phyloP scores from a whole-genome alignment of 192 early-diverging fungal species.

The Funneliformis geosporum region DNA sequence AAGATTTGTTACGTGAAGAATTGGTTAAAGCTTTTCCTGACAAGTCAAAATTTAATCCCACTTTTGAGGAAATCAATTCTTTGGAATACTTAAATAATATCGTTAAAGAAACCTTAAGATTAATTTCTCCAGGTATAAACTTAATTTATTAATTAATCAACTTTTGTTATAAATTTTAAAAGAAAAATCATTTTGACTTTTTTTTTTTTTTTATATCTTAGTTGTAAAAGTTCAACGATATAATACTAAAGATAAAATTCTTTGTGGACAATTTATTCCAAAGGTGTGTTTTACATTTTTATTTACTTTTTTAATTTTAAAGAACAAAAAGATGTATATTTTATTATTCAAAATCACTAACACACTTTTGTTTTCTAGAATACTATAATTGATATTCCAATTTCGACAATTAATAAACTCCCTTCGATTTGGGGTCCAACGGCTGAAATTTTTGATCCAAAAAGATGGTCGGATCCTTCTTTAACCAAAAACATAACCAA shows the following conservation, averaged over 20 bases:
- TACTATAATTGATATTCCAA: too few species aligned
- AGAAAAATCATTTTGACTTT: not conserved
- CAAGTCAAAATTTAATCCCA: constrained; percentile 37
- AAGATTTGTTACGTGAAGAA: constrained; percentile 23
- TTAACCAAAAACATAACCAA: constrained; percentile 35
- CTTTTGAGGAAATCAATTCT: too few species aligned
- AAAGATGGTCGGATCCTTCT: constrained; percentile 51
- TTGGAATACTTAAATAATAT: constrained; percentile 47
- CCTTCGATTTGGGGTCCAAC: too few species aligned
- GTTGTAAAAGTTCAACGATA: constrained; percentile 50
- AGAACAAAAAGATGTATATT: too few species aligned
- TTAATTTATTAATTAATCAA: not conserved
- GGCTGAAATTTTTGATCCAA: constrained; percentile 49
- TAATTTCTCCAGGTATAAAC: constrained; percentile 45
- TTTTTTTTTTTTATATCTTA: too few species aligned
- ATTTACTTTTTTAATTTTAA: not conserved
- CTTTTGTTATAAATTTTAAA: too few species aligned
- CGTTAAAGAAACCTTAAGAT: constrained; percentile 51
- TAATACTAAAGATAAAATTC: constrained; percentile 36
- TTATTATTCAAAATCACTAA: too few species aligned
- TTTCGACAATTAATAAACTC: too few species aligned
- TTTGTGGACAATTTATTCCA: constrained; percentile 51
- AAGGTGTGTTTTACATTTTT: constrained; percentile 39
- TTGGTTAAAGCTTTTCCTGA: constrained; percentile 41
- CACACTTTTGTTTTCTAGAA: too few species aligned